Conservation (phyloP, 1,284 basidiomycete species). For the Chondrostereum purpureum region DNA sequence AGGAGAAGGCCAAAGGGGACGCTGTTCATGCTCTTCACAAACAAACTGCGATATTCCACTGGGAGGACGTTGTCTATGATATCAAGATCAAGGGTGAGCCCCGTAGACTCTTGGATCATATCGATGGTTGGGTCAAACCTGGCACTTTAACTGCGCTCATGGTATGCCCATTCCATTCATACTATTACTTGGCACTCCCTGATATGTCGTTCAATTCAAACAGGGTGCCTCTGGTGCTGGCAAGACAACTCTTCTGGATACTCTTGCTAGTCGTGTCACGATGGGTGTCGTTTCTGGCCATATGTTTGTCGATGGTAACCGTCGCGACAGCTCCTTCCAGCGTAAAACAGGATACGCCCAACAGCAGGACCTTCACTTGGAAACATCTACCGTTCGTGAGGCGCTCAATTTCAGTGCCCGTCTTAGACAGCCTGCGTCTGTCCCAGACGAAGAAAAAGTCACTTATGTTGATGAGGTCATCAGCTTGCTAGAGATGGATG, state of each 20-base stretch:
- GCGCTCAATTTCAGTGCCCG: slow-evolving; percentile 63
- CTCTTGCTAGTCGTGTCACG: slow-evolving; percentile 55
- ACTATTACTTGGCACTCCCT: background rate
- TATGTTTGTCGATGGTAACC: slow-evolving; percentile 56
- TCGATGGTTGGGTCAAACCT: slow-evolving; percentile 62
- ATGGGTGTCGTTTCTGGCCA: slow-evolving; percentile 62
- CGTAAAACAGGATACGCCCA: slow-evolving; percentile 54
- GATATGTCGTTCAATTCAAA: no score
- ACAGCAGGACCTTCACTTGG: slow-evolving; percentile 55
- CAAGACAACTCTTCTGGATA: slow-evolving; percentile 62
- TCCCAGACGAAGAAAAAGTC: slow-evolving; percentile 53
- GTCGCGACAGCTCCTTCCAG: slow-evolving; percentile 55
- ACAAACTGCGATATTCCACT: slow-evolving; percentile 17
- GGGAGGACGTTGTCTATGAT: slow-evolving; percentile 39
- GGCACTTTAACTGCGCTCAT: slow-evolving; percentile 49
- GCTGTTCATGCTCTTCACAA: slow-evolving; percentile 1
- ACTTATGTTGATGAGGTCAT: slow-evolving; percentile 67
- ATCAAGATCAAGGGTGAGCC: slow-evolving; percentile 37
- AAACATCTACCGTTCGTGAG: slow-evolving; percentile 57
- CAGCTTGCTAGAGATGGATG: slow-evolving; percentile 58
- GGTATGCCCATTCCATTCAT: slow-evolving; percentile 3
- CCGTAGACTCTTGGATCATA: slow-evolving; percentile 48
- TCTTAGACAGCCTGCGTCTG: slow-evolving; percentile 52
- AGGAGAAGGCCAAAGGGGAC: background rate
- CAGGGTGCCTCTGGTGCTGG: slow-evolving; percentile 53